Evolutionary conservation across 345 rosid genomes (phyloP).

Genomic region (Angophora floribunda): DNA sequence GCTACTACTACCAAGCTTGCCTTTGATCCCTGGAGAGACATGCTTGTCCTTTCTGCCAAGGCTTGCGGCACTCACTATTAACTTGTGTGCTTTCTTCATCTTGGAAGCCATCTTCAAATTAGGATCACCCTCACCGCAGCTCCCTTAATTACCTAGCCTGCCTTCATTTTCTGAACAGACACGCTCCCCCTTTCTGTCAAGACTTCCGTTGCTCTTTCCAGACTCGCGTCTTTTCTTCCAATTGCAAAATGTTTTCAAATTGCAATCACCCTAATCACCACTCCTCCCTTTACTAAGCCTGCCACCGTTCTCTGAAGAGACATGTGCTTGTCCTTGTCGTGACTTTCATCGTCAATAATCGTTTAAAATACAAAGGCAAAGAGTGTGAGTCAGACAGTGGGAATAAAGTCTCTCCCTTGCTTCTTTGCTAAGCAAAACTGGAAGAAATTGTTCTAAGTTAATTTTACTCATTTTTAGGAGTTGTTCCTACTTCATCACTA

Average conservation of each 20-base stretch:
- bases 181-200: too few relatives aligned
- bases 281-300: too few relatives aligned
- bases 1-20: not conserved
- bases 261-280: too few relatives aligned
- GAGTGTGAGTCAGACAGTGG: not conserved
- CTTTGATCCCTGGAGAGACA: conserved; percentile 2
- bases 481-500: not conserved
- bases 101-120: not conserved
- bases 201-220: too few relatives aligned
- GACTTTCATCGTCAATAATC: not conserved
- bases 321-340: not conserved
- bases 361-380: not conserved
- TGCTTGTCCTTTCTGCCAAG: conserved; percentile 24
- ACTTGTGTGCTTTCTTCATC: not conserved
- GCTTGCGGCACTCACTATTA: not conserved
- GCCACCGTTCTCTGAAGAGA: too few relatives aligned
- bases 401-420: not conserved
- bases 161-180: too few relatives aligned
- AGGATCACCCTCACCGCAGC: conserved; percentile 19
- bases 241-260: too few relatives aligned
- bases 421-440: not conserved
- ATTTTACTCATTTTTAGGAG: too few relatives aligned
- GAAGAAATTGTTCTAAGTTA: not conserved
- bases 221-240: too few relatives aligned
- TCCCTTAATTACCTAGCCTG: not conserved